Evolutionary conservation across 2,329 filamentous ascomycete species (phyloP), one percentile per base, ranked within the genome.

Genomic region (Epichloe festucae): DNA sequence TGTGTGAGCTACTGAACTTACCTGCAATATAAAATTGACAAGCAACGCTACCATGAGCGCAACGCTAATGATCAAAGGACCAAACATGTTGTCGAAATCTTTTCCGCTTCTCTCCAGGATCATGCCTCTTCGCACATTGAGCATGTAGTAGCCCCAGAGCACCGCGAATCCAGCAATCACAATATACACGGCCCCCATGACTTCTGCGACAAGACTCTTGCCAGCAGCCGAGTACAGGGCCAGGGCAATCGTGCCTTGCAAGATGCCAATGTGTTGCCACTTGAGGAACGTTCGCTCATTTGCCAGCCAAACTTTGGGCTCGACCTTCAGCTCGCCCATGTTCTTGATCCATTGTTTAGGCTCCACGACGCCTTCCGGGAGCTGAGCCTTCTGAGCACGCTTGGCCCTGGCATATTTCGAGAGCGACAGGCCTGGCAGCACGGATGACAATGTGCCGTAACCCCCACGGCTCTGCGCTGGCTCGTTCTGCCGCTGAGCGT

Each of bases 221-320:
- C 87, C 87, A 0, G 90, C 90, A 0, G 91, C 89, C 59, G 95
- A 91, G 71, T 91, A 96, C 31, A 98, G 72, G 21, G 85, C 87
- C 12, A 98, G 73, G 0, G 88, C 87, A 34, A 98, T 71, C 21
- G 84, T 83, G 39, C 89, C 90, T 23, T 98, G 81, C 14, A 98
- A 76, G 47, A 98, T 81, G 55, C 82, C 85, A 62, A 98, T 89
- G 67, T 97, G 90, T 73, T 97, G 88, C 93, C 93, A 98, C 69
- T 96, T 97, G 68, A 98, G 84, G 65, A 96, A 98, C 0, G 93
- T 98, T 55, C 93, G 85, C 71, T 98, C 91, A 68, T 98, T 98
- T 51, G 93, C 93, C 52, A 98, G 83, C 91, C 93, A 98, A 34
- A 98, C 91, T 70, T 98, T 98, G 55, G 89, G 89, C 71, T 98